Conservation (phyloP, 1,284 basidiomycete species). For the Melampsora larici-populina region DNA sequence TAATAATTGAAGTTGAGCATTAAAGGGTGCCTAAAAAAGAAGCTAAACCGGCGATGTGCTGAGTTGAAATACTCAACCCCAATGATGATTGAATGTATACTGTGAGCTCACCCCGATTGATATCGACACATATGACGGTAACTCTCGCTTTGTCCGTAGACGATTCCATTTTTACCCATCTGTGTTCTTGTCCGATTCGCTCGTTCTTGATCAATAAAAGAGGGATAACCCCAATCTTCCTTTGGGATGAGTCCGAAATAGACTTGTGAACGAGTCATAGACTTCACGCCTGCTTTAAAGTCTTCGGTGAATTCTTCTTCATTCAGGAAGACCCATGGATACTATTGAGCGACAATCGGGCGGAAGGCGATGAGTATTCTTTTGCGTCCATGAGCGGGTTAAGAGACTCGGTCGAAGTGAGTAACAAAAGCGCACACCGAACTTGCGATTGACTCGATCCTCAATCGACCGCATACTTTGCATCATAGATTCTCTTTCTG, state of each 20-base stretch:
- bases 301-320: conserved; percentile 53
- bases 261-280: conserved; percentile 50
- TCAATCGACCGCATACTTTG: conserved; percentile 46
- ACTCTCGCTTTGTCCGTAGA: conserved; percentile 72
- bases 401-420: background rate
- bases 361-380: conserved; percentile 46
- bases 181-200: conserved; percentile 64
- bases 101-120: conserved; percentile 73
- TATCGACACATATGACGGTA: conserved; percentile 87
- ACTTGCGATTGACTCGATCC: conserved; percentile 42
- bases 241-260: conserved; percentile 74
- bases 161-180: conserved; percentile 74
- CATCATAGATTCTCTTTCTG: conserved; percentile 51
- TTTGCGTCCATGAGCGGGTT: background rate
- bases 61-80: conserved; percentile 62
- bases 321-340: conserved; percentile 56
- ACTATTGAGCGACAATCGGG: conserved; percentile 53
- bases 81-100: conserved; percentile 32
- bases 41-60: conserved; percentile 28
- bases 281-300: conserved; percentile 51
- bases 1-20: conserved; percentile 74
- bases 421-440: conserved; percentile 23
- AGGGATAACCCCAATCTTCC: conserved; percentile 79
- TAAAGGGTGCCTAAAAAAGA: conserved; percentile 47
- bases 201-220: conserved; percentile 68